Evolutionary conservation across 208 protist species (phyloP), one percentile per base, ranked within the genome.

Genomic region (Leishmania aethiopica): DNA sequence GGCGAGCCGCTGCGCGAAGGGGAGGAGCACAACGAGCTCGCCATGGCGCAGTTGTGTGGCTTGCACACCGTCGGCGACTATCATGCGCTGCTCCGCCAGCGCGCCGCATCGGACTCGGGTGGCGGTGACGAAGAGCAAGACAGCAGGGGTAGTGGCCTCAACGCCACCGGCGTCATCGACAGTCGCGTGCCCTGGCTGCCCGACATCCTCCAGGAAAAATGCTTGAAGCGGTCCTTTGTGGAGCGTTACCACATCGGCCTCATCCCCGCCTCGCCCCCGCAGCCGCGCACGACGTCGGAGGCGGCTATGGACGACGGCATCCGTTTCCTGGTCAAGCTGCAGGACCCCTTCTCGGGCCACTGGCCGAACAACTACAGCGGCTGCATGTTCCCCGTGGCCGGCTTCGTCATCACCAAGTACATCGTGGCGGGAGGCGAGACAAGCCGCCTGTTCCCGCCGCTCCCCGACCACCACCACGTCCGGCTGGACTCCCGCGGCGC

Each of bases 321-420:
- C 13, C 80, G 89, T 51, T 98, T 97, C 80, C 78, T 97, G 7
- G 55, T 96, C 35, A 75, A 79, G 49, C 87, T 98, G 78, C 96
- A 98, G 77, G 91, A 96, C 78, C 93, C 95, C n/a, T 94, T 93
- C 81, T 98, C 96, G n/a, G 98, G 98, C 15, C 98, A 99, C 91
- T 99, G 98, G 98, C 95, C 98, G 37, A 98, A 98, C 88, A 98
- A 99, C 84, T 99, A 99, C 92, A 98, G 98, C 78, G 99, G 99
- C 37, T 98, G 97, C 59, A 87, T 98, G 81, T 99, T 99, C 88
- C 93, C 99, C 42, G 91, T 97, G 40, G 91, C 98, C 57, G 98
- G 98, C 40, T 75, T 99, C 19, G 78, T 99, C 7, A 98, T 99
- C 81, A 91, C 90, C 10, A 93, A 92, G 72, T 99, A 99, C 88